Evolutionary conservation across 2,329 filamentous ascomycete species (phyloP).

Genomic region (Raffaelea ambrosiae): DNA sequence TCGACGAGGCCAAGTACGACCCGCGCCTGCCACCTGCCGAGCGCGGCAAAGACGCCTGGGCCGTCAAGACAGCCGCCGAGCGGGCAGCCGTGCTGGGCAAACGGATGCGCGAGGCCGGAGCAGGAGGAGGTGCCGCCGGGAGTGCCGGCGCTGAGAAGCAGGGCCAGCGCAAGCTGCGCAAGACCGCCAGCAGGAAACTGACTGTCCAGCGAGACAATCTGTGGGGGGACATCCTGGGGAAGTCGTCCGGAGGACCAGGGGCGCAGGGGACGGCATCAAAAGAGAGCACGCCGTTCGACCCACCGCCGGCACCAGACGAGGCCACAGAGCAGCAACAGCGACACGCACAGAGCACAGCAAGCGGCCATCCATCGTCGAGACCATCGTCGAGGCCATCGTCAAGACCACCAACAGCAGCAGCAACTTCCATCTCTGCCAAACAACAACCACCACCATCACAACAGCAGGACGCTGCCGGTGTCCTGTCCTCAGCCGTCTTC

Average conservation of each 20-base stretch:
- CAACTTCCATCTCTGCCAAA: background rate
- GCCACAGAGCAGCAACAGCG: background rate
- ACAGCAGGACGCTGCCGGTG: too few species aligned
- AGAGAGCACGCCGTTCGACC: background rate
- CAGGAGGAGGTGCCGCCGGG: too few species aligned
- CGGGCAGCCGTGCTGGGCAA: constrained; percentile 46
- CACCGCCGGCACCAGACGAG: background rate
- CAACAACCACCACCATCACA: too few species aligned
- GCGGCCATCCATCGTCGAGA: too few species aligned
- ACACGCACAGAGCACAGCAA: background rate
- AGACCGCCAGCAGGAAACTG: constrained; percentile 78
- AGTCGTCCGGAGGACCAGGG: constrained; percentile 8
- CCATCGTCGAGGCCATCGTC: background rate
- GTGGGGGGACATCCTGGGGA: constrained; percentile 82
- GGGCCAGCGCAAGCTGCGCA: constrained; percentile 72
- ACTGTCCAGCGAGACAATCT: constrained; percentile 70
- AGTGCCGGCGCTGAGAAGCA: constrained; percentile 40
- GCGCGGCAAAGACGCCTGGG: constrained; percentile 72
- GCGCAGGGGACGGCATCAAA: background rate
- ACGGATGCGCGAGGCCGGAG: constrained; percentile 31
- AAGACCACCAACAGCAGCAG: background rate
- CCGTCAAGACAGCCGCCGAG: constrained; percentile 34
- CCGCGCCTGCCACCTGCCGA: constrained; percentile 60
- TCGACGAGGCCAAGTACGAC: constrained; percentile 81
- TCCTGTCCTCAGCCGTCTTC: constrained; percentile 48